A percentile compares a stretch with the other conserved stretches of the same genome.
Evolutionary conservation across 2,329 filamentous ascomycete genomes (phyloP).

Genomic region (Akanthomyces uredinophilus): DNA sequence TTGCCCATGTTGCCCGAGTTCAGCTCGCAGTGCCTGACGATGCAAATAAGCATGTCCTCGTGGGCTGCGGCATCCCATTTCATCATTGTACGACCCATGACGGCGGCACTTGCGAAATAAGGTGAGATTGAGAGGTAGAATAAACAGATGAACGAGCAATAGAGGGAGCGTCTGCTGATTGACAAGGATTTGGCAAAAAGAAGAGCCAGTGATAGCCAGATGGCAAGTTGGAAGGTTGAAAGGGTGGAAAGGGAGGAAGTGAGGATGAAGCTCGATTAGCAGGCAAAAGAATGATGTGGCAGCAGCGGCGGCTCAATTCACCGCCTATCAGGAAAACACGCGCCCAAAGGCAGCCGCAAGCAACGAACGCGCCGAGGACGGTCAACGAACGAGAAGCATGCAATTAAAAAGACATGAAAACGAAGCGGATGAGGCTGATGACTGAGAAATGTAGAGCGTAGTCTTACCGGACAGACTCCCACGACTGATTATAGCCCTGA

Average conservation of each 20-base stretch:
- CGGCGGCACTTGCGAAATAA: background rate
- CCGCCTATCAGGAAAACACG: background rate
- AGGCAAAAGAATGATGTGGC: background rate
- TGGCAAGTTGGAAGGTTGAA: background rate
- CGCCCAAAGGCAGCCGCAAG: background rate
- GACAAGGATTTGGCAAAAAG: background rate
- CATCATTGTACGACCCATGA: slow-evolving; percentile 22
- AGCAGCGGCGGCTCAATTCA: background rate
- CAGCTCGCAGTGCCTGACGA: slow-evolving; percentile 35
- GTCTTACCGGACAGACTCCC: slow-evolving; percentile 41
- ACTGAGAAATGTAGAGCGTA: background rate
- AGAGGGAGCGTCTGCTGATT: background rate
- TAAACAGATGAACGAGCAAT: slow-evolving; percentile 1
- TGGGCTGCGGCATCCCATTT: slow-evolving; percentile 40
- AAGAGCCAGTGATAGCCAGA: slow-evolving; percentile 11
- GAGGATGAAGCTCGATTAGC: slow-evolving; percentile 2
- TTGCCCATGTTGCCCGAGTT: slow-evolving; percentile 27
- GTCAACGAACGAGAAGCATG: background rate
- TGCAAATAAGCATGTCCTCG: slow-evolving; percentile 38
- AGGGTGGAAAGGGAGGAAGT: slow-evolving; percentile 5
- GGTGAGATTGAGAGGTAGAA: too few relatives aligned
- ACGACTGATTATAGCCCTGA: slow-evolving; percentile 33
- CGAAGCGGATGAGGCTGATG: background rate
- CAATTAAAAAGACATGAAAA: background rate
- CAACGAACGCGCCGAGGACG: background rate